Percentiles rank a stretch among this genome's conserved stretches.
Evolutionary conservation across 2,329 filamentous ascomycete genomes (phyloP).

Genomic region (Fusarium anguioides): DNA sequence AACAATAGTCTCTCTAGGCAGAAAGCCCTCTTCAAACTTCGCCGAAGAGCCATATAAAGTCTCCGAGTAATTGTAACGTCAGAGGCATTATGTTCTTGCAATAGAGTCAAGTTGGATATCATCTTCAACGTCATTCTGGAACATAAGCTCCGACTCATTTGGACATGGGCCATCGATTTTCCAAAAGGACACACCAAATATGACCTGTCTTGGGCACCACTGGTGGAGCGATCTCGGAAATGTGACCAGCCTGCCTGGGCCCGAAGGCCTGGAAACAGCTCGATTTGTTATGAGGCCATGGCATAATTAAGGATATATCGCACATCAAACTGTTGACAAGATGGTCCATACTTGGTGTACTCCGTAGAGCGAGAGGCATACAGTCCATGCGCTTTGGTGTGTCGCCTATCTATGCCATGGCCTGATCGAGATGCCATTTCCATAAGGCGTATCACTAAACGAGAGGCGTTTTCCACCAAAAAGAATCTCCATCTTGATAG

Average conservation of each 20-base stretch:
- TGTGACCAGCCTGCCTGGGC: background rate
- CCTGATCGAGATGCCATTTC: slow-evolving; percentile 11
- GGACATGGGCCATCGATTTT: background rate
- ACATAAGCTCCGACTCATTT: slow-evolving; percentile 12
- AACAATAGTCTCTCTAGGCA: background rate
- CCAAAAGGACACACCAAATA: background rate
- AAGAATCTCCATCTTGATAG: background rate
- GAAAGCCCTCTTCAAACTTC: background rate
- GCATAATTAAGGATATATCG: background rate
- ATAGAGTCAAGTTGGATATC: background rate
- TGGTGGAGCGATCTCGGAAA: background rate
- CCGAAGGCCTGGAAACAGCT: slow-evolving; percentile 1
- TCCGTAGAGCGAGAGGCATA: slow-evolving; percentile 1
- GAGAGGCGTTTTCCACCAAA: background rate
- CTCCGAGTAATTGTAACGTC: background rate
- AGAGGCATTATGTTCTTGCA: background rate
- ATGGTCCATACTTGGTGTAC: background rate
- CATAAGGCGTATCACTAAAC: background rate
- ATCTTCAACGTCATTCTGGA: background rate
- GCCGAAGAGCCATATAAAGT: background rate
- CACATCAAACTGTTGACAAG: background rate
- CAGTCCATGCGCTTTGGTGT: background rate
- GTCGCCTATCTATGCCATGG: background rate
- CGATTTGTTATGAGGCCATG: background rate
- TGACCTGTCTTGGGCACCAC: slow-evolving; percentile 2